phyloP scores from a whole-genome alignment of 768 basidiomycete species.

The Mycena sanguinolenta region DNA sequence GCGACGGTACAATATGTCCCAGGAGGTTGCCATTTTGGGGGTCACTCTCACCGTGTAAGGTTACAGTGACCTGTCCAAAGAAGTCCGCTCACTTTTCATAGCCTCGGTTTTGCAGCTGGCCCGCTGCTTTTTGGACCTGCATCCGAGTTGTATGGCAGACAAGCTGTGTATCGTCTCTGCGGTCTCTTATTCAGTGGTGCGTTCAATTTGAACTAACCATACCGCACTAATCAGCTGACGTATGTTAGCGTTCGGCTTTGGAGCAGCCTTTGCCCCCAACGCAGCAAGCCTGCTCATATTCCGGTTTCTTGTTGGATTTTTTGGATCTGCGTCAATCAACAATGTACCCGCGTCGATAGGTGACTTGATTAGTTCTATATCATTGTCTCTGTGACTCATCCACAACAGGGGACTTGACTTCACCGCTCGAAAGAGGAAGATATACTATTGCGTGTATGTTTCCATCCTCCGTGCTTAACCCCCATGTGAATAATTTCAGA shows the following conservation, averaged over 20 bases:
- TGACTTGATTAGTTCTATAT: too few relatives aligned
- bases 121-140: conserved; percentile 41
- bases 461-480: background rate
- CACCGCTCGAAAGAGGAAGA: background rate
- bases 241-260: conserved; percentile 30
- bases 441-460: conserved; percentile 32
- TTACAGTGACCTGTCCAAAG: background rate
- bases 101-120: conserved; percentile 34
- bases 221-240: background rate
- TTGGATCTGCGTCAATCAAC: conserved; percentile 30
- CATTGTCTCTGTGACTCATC: too few relatives aligned
- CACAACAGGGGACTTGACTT: too few relatives aligned
- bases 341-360: conserved; percentile 32
- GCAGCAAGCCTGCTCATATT: conserved; percentile 27
- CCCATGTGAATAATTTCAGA: conserved; percentile 18
- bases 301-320: conserved; percentile 34
- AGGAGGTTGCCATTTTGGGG: conserved; percentile 27
- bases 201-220: background rate
- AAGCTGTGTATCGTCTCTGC: conserved; percentile 13
- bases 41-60: conserved; percentile 23
- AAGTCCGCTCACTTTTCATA: background rate
- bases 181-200: conserved; percentile 29
- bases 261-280: conserved; percentile 29
- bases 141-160: conserved; percentile 42
- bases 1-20: conserved; percentile 24